A percentile compares a stretch with the other conserved stretches of the same genome.
Conservation (phyloP, 352 stramenopile species). For the Lagenidium giganteum region DNA sequence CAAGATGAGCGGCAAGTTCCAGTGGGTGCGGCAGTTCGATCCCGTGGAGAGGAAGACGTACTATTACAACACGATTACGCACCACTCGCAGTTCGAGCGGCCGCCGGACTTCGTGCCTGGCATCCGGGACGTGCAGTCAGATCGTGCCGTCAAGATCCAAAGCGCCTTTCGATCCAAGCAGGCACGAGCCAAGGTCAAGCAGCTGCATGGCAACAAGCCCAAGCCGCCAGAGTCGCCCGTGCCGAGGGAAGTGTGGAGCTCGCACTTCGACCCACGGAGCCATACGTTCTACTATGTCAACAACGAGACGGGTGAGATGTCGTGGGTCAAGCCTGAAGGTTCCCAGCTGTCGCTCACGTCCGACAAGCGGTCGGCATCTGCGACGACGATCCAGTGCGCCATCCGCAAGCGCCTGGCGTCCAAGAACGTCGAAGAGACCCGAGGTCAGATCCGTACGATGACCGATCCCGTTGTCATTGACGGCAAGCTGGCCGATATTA, state of each 20-base stretch:
- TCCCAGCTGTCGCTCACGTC: slow-evolving; percentile 9
- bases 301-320: slow-evolving; percentile 19
- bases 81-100: slow-evolving; percentile 35
- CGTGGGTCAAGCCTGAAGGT: slow-evolving; percentile 24
- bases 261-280: slow-evolving; percentile 41
- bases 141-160: slow-evolving; percentile 46
- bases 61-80: slow-evolving; percentile 44
- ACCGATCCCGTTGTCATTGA: slow-evolving; percentile 24
- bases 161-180: slow-evolving; percentile 41
- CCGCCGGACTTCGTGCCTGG: slow-evolving; percentile 27
- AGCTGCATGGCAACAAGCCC: slow-evolving; percentile 3
- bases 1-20: slow-evolving; percentile 11
- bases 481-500: slow-evolving; percentile 32
- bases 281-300: slow-evolving; percentile 28
- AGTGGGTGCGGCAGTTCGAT: slow-evolving; percentile 54
- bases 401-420: slow-evolving; percentile 31
- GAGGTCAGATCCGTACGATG: slow-evolving; percentile 21
- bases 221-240: not conserved
- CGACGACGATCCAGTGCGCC: slow-evolving; percentile 52
- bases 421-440: slow-evolving; percentile 21
- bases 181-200: slow-evolving; percentile 26
- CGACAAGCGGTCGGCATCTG: slow-evolving; percentile 26
- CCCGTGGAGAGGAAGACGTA: slow-evolving; percentile 25
- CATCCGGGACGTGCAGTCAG: slow-evolving; percentile 24
- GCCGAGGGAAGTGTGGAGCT: slow-evolving; percentile 16